A percentile compares a stretch with the other conserved stretches of the same genome.
Conservation (phyloP, 306 rosid genomes). For the Argentina anserina region DNA sequence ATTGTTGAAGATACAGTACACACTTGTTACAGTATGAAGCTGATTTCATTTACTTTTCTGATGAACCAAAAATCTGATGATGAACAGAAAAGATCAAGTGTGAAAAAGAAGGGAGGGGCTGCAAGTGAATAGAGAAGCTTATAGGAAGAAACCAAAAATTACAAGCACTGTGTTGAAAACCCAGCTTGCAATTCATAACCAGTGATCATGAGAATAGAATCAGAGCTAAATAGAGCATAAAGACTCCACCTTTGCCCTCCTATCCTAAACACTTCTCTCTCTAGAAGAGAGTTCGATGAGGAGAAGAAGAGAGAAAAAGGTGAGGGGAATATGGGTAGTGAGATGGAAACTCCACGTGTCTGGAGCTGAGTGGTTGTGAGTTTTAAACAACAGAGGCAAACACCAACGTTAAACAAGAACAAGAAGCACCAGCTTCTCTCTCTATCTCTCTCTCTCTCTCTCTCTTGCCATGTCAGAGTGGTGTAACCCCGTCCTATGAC, state of each 20-base stretch:
- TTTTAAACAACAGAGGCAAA: slow-evolving; percentile 35
- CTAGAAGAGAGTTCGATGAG: neutral
- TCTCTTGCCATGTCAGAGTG: slow-evolving; percentile 92
- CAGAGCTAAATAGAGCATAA: neutral
- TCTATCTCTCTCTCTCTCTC: slow-evolving; percentile 33
- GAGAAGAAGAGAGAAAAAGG: neutral
- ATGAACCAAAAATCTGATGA: slow-evolving; percentile 4
- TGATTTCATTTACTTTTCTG: neutral
- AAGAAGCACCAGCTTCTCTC: neutral
- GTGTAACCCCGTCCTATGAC: slow-evolving; percentile 73
- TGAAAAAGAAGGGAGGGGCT: neutral
- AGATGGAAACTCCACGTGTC: slow-evolving; percentile 49
- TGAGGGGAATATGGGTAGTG: neutral
- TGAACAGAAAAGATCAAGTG: neutral
- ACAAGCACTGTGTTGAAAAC: neutral
- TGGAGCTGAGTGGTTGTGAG: slow-evolving; percentile 36
- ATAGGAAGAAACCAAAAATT: neutral
- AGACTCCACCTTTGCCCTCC: neutral
- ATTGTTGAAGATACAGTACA: neutral
- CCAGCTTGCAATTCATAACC: slow-evolving; percentile 17
- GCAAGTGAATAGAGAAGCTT: neutral
- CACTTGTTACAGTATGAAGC: neutral
- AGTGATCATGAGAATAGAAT: slow-evolving; percentile 8
- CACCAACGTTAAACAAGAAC: slow-evolving; percentile 22
- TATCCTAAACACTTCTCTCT: neutral